These are phyloP conservation scores for Rhodotorula kratochvilovae DNA, from an alignment of 768 basidiomycete species.

Conservation along the genomic window DNA sequence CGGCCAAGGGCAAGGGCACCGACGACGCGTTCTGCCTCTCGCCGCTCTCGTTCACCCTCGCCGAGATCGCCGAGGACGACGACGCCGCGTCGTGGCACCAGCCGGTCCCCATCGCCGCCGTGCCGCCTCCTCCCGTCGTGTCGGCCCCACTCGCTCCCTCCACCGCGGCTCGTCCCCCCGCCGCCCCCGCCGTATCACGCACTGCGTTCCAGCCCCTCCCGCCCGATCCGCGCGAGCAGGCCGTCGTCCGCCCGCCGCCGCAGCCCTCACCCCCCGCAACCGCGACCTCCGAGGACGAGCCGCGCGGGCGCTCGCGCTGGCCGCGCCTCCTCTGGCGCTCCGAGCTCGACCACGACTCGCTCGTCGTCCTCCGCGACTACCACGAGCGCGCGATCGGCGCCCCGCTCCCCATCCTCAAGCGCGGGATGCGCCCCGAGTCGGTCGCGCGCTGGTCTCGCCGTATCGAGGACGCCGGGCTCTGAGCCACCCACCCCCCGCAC, in stretches of 20 bases:
- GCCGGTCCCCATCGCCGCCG: background rate
- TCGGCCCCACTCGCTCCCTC: constrained; percentile 1
- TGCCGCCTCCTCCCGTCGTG: background rate
- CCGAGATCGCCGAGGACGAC: background rate
- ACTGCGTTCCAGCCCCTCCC: background rate
- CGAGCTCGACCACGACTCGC: constrained; percentile 25
- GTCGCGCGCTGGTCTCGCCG: constrained; percentile 14
- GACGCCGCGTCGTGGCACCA: background rate
- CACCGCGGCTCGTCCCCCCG: background rate
- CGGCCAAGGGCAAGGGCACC: constrained; percentile 4
- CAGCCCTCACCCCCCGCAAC: background rate
- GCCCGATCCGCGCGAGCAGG: background rate
- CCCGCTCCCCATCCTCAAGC: constrained; percentile 23
- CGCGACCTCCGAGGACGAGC: constrained; percentile 1
- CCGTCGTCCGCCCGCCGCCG: background rate
- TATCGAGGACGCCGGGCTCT: constrained; percentile 33
- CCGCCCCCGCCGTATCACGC: background rate
- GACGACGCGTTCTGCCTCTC: background rate
- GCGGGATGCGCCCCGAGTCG: constrained; percentile 8
- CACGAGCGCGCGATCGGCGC: constrained; percentile 33
- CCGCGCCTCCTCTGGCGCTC: constrained; percentile 36
- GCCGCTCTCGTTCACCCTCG: background rate
- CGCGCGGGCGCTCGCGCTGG: constrained; percentile 32
- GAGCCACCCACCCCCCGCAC: background rate
- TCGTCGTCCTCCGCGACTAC: constrained; percentile 26